Conservation (phyloP, 768 basidiomycete species). For the Rhizopogon vinicolor region DNA sequence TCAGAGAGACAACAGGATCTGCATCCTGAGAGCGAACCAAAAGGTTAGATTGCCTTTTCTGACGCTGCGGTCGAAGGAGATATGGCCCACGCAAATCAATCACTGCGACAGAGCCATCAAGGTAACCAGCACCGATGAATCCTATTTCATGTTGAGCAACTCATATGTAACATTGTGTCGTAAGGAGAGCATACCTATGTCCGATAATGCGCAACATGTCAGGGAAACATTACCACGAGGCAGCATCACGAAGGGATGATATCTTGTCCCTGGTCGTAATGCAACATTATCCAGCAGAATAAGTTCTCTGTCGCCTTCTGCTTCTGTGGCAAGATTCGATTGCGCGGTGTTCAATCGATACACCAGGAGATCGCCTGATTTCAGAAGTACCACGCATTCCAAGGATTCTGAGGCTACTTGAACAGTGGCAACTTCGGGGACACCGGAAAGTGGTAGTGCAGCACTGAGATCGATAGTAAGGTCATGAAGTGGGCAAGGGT, state of each 20-base stretch:
- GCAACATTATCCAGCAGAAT: slow-evolving; percentile 47
- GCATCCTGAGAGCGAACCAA: slow-evolving; percentile 30
- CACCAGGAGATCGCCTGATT: slow-evolving; percentile 53
- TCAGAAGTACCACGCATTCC: slow-evolving; percentile 51
- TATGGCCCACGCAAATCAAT: slow-evolving; percentile 74
- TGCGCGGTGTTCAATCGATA: slow-evolving; percentile 33
- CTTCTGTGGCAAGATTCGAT: slow-evolving; percentile 11
- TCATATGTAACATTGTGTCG: neutral
- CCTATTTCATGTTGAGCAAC: slow-evolving; percentile 36
- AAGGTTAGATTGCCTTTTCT: slow-evolving; percentile 34
- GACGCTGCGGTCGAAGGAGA: slow-evolving; percentile 45
- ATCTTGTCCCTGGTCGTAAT: slow-evolving; percentile 35
- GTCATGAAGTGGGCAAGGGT: slow-evolving; percentile 57
- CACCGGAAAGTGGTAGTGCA: slow-evolving; percentile 32
- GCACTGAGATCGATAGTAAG: slow-evolving; percentile 56
- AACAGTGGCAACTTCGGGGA: slow-evolving; percentile 37
- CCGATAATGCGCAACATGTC: slow-evolving; percentile 57
- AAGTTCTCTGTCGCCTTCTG: slow-evolving; percentile 43
- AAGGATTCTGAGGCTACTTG: slow-evolving; percentile 51
- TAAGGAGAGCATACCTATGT: slow-evolving; percentile 53
- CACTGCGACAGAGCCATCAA: slow-evolving; percentile 52
- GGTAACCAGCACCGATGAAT: slow-evolving; percentile 72
- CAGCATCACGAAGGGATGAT: slow-evolving; percentile 60
- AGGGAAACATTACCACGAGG: slow-evolving; percentile 42
- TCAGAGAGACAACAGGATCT: slow-evolving; percentile 47